Base-by-base conservation (phyloP, 148 eudicot genomes). In the Talinum fruticosum region DNA sequence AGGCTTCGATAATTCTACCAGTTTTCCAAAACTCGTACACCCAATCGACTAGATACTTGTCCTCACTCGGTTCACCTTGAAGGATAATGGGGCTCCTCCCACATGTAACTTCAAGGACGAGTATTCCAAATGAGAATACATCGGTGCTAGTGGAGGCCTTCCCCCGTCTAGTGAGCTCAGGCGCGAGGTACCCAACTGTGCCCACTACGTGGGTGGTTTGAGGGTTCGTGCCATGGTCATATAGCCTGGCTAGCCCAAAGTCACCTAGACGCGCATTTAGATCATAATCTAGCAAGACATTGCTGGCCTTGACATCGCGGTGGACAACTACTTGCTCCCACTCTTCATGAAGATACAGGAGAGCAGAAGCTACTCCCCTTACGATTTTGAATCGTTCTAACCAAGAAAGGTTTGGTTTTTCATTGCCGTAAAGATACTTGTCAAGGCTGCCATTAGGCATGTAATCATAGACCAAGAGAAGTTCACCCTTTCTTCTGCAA, bases 361-460 rank as follows among this genome's bases (percentile, higher is more conserved):
- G 83, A 26, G 83, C 87, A 18, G 88, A 86, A 62, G 87, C 86
- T n/a, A 86, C 86, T 30, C 83, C 86, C 28, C 64, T 82, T 24
- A 86, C 74, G 80, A 84, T 74, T 21, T 70, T 78, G 44, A 81
- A 82, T 33, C 88, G 75, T 53, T 75, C 75, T 10, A 44, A 61
- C 88, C 88, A 86, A 16, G 80, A 33, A 28, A 86, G 83, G 37
- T 45, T 79, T 23, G 72, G 73, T 23, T 70, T 76, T 4, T 54
- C 76, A 24, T 74, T 72, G 38, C 69, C 38, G 45, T 82, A 82
- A 10, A 86, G 75, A 66, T 75, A 78, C 61, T 82, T 82, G 81
- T 87, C 87, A 0, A 87, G 89, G 75, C 89, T 87, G 36, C 85
- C 84, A 34, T 84, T 80, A 0, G 89, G 85, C 89, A 87, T 87